Base-by-base conservation (phyloP, 1,284 basidiomycete genomes). In the Macrocybe sp. region DNA sequence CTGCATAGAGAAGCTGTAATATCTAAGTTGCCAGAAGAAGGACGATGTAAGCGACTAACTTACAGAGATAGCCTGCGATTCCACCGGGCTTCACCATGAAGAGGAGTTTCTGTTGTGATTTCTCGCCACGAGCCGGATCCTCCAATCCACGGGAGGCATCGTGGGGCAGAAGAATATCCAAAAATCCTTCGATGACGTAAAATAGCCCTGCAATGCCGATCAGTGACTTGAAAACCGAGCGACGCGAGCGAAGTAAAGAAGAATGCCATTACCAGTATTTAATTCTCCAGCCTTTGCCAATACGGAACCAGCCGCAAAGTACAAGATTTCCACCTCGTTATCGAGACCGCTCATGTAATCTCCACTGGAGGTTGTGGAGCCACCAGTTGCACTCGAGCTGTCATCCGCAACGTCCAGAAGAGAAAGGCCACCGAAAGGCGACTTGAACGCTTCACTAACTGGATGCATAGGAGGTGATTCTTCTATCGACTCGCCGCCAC, bases 21-120 rank as follows among this genome's bases (percentile, higher is more conserved):
- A 8, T 8, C 42, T 52, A 46, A 47, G 52, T 43, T 10, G 33
- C 45, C 33, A 36, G 37, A 33, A 34, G 32, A 11, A 22, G 12
- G 14, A 1, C 16, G 33, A 22, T 22, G 10, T 30, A 44, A 29
- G 16, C 1, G 33, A 33, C 9, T 11, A 14, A 67, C 73, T 52
- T 54, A 88, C 87, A 82, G n/a, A 99, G 76, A 65, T 99, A 99
- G 3, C 97, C 97, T 2, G 96, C 96, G 47, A 99, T 96, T 0
- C 97, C 96, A 48, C 96, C 96, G n/a, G 93, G 88, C 59, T 96
- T 97, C 22, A 97, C 90, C 1, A 90, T 96, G 66, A 96, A 99
- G 30, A 99, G 73, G 14, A 87, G 77, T 60, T 90, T 89, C 48
- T 75, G 67, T 32, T 65, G 64, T 6, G 52, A 52, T 34, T 64